These are phyloP conservation scores for Babesia sp. DNA, from an alignment of 169 alveolate species.

Conservation along the genomic window DNA sequence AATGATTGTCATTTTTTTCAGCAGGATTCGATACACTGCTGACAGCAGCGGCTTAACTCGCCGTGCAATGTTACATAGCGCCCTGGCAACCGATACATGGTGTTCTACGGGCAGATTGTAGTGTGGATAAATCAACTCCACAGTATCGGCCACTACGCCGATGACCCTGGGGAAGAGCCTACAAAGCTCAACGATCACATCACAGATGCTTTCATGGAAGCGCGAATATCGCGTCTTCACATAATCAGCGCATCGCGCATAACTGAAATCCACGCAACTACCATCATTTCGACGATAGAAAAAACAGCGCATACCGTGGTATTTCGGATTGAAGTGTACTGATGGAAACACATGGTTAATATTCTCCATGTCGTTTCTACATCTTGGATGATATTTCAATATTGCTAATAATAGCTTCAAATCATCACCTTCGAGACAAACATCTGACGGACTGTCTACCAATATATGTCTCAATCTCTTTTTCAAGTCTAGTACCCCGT, in stretches of 20 bases:
- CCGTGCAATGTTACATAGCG: slow-evolving; percentile 26
- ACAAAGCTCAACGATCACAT: slow-evolving; percentile 51
- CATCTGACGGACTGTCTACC: slow-evolving; percentile 16
- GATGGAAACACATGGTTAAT: slow-evolving; percentile 47
- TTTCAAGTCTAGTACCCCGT: slow-evolving; percentile 29
- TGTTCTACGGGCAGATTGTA: slow-evolving; percentile 59
- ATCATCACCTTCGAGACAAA: slow-evolving; percentile 60
- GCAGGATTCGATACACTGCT: slow-evolving; percentile 34
- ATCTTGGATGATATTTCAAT: slow-evolving; percentile 51
- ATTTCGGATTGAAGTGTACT: slow-evolving; percentile 50
- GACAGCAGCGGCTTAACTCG: slow-evolving; percentile 4
- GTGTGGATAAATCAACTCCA: slow-evolving; percentile 49
- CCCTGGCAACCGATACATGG: slow-evolving; percentile 41
- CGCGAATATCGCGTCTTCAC: slow-evolving; percentile 32
- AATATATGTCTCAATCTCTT: slow-evolving; percentile 47
- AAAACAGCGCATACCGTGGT: slow-evolving; percentile 53
- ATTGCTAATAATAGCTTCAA: slow-evolving; percentile 44
- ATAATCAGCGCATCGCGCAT: slow-evolving; percentile 59
- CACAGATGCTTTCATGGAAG: slow-evolving; percentile 3
- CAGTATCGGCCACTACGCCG: slow-evolving; percentile 36
- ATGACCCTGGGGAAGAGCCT: slow-evolving; percentile 36
- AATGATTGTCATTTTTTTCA: slow-evolving; percentile 62
- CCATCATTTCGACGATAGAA: slow-evolving; percentile 49
- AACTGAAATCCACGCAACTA: slow-evolving; percentile 49
- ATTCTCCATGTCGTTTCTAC: not conserved